These are phyloP conservation scores for Austroboletus niveus DNA, from an alignment of 1,284 basidiomycete genomes.

Conservation along the genomic window DNA sequence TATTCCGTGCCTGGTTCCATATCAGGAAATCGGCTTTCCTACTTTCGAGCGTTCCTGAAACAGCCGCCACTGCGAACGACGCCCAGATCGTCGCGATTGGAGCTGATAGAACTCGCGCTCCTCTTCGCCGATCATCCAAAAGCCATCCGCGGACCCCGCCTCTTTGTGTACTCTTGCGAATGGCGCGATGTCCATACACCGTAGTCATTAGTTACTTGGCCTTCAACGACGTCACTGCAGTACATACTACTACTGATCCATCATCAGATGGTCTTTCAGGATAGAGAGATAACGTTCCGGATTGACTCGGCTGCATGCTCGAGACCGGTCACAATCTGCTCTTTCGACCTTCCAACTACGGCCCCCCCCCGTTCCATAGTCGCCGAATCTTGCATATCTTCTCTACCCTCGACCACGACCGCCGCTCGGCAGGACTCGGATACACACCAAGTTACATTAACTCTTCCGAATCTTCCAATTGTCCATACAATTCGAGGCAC, in stretches of 20 bases:
- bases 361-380: no score
- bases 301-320: slow-evolving; percentile 8
- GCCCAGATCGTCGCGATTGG: slow-evolving; percentile 29
- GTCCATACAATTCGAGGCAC: slow-evolving; percentile 14
- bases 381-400: not conserved
- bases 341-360: not conserved
- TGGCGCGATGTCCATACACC: slow-evolving; percentile 23
- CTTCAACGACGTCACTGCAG: not conserved
- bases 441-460: not conserved
- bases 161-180: slow-evolving; percentile 10
- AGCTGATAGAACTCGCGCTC: slow-evolving; percentile 19
- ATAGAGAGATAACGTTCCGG: slow-evolving; percentile 6
- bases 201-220: slow-evolving; percentile 12
- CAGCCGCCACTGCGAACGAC: slow-evolving; percentile 21
- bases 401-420: not conserved
- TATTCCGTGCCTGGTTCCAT: slow-evolving; percentile 22
- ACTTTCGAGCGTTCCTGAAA: slow-evolving; percentile 26
- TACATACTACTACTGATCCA: no score
- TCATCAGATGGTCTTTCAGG: no score
- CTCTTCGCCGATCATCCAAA: slow-evolving; percentile 24
- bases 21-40: slow-evolving; percentile 22
- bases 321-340: not conserved
- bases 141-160: slow-evolving; percentile 1
- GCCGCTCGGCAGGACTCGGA: slow-evolving; percentile 20
- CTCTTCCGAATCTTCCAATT: slow-evolving; percentile 13